phyloP scores from a whole-genome alignment of 441 rosid species.

The Croton setiger region DNA sequence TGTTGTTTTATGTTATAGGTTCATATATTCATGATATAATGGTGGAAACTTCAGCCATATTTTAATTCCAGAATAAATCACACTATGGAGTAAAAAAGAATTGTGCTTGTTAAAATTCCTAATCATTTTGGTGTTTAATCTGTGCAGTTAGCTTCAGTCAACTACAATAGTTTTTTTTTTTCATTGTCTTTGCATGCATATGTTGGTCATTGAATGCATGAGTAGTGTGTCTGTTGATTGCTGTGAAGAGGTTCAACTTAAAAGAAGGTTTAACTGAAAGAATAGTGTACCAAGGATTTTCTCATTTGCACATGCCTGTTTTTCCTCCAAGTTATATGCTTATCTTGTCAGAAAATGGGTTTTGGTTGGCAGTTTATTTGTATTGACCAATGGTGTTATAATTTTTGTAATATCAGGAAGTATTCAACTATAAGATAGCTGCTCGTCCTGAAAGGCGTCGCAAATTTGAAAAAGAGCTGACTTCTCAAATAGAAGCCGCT shows the following conservation, averaged over 20 bases:
- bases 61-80: neutral
- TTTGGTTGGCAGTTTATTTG: conserved; percentile 8
- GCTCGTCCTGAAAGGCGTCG: conserved; percentile 99
- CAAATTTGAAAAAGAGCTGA: conserved; percentile 88
- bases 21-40: neutral
- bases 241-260: neutral
- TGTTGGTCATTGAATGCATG: neutral
- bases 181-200: neutral
- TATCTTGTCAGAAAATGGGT: conserved; percentile 9
- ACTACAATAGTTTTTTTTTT: neutral
- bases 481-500: conserved; percentile 82
- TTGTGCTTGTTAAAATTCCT: neutral
- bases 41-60: neutral
- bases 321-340: conserved; percentile 6
- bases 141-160: neutral
- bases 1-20: neutral
- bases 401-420: conserved; percentile 60
- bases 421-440: conserved; percentile 93
- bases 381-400: neutral
- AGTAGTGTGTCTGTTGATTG: neutral
- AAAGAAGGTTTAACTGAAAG: conserved; percentile 4
- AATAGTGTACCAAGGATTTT: conserved; percentile 3
- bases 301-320: conserved; percentile 10
- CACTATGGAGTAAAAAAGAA: neutral
- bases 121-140: neutral